These are phyloP conservation scores for Blastobotrys mokoenaii DNA, from an alignment of 805 yeast genomes.

Conservation along the genomic window DNA sequence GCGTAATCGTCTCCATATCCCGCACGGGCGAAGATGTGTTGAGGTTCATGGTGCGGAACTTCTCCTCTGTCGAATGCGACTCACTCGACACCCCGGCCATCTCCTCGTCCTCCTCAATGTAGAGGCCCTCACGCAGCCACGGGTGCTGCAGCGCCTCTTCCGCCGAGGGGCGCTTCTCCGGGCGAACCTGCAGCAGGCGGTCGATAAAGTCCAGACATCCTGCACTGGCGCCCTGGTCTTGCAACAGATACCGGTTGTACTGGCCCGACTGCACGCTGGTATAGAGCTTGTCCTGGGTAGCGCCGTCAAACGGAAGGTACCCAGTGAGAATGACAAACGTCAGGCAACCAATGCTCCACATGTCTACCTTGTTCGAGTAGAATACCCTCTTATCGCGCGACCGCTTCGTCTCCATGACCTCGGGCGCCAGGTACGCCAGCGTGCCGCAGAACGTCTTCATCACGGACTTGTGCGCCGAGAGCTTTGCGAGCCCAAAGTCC, in stretches of 20 bases:
- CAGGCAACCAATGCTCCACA: slow-evolving; percentile 96
- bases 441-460: slow-evolving; percentile 98
- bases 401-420: slow-evolving; percentile 41
- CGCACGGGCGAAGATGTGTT: not conserved
- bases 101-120: slow-evolving; percentile 21
- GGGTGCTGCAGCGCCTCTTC: slow-evolving; percentile 66
- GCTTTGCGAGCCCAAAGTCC: slow-evolving; percentile 93
- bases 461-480: slow-evolving; percentile 71
- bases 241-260: slow-evolving; percentile 60
- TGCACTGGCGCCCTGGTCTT: slow-evolving; percentile 49
- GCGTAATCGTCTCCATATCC: not conserved
- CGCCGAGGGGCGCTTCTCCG: slow-evolving; percentile 64
- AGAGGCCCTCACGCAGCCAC: slow-evolving; percentile 47
- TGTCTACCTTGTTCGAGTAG: slow-evolving; percentile 85
- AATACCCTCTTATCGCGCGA: slow-evolving; percentile 23
- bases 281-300: slow-evolving; percentile 79
- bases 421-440: slow-evolving; percentile 94
- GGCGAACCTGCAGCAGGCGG: slow-evolving; percentile 67
- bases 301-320: slow-evolving; percentile 90
- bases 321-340: slow-evolving; percentile 88
- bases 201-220: slow-evolving; percentile 68
- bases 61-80: not conserved
- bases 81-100: not conserved
- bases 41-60: not conserved
- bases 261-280: slow-evolving; percentile 68